These are phyloP conservation scores for Geosmithia putterillii DNA, from an alignment of 2,329 filamentous ascomycete genomes.

Conservation along the genomic window DNA sequence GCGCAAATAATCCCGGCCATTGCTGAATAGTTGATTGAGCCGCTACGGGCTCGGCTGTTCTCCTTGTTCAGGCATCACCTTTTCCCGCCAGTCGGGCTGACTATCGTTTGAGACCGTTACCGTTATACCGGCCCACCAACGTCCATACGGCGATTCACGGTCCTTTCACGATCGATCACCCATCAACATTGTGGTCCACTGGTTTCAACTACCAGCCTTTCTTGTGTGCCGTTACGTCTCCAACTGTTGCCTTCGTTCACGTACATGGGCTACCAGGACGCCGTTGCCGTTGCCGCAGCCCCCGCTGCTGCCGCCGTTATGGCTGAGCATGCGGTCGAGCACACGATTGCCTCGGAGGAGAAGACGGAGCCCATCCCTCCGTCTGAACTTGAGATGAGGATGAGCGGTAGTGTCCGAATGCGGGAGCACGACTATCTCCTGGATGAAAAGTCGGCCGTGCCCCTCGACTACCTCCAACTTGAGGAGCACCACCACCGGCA, in stretches of 20 bases:
- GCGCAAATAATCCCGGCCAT: background rate
- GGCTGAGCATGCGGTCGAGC: constrained; percentile 29
- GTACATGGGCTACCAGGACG: background rate
- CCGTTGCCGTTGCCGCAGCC: background rate
- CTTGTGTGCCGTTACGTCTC: background rate
- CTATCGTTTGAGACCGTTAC: background rate
- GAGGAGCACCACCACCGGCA: constrained; percentile 40
- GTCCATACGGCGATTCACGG: background rate
- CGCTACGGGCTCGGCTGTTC: background rate
- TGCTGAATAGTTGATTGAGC: background rate
- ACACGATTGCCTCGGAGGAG: constrained; percentile 30
- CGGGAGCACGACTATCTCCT: constrained; percentile 16
- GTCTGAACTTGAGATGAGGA: constrained; percentile 39
- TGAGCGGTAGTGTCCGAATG: constrained; percentile 24
- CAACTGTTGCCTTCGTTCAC: background rate
- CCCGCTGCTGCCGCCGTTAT: constrained; percentile 18
- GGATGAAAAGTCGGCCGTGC: constrained; percentile 31
- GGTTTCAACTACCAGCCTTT: background rate
- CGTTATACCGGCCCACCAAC: background rate
- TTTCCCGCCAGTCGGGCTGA: background rate
- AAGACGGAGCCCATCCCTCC: constrained; percentile 47
- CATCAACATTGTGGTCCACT: background rate
- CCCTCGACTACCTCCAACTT: constrained; percentile 38
- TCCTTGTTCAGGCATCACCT: background rate
- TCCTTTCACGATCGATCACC: background rate